Evolutionary conservation across 441 rosid genomes (phyloP), one percentile per base, ranked within the genome.

Genomic region (Gossypium trilobum): DNA sequence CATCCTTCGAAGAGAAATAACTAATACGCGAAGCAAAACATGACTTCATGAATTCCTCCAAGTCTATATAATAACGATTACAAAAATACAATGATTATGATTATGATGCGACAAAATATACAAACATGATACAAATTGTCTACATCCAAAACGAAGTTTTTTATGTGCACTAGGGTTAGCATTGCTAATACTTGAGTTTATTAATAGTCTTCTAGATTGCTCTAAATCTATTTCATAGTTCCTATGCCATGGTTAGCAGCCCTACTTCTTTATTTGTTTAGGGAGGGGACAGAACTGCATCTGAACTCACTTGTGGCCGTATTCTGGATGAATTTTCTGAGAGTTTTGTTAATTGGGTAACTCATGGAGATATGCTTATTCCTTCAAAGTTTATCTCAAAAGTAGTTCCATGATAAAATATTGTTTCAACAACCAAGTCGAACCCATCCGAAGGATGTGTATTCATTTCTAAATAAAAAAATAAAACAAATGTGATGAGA

Each of bases 321-420:
- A 31, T 7, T 31, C 39, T 44, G 70, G 73, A 61, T 60, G 79
- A 74, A 79, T 89, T 75, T 66, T 79, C 95, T 17, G 76, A 82
- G 39, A 78, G 84, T 68, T 95, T 89, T 63, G 73, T 65, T 29
- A 79, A 81, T 55, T 95, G 99, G 99, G 90, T 95, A 54, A 80
- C 73, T 39, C 67, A 89, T 27, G 98, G 92, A 57, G 89, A 79
- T 14, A 75, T 84, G 74, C 85, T 73, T 85, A 73, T 85, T 73
- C 87, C 80, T 52, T 57, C 85, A 83, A 85, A 71, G 64, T 58
- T 54, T 23, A 39, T 42, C 1, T 9, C n/a, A 3, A 33, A 55
- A 46, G 57, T 73, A 60, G 50, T 74, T 74, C 29, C 69, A 79
- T 63, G 25, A 2, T 25, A 51, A 17, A 50, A 67, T 65, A 63